Evolutionary conservation across 2,329 filamentous ascomycete genomes (phyloP), one percentile per base, ranked within the genome.

Genomic region (Pseudogymnoascus sp.): DNA sequence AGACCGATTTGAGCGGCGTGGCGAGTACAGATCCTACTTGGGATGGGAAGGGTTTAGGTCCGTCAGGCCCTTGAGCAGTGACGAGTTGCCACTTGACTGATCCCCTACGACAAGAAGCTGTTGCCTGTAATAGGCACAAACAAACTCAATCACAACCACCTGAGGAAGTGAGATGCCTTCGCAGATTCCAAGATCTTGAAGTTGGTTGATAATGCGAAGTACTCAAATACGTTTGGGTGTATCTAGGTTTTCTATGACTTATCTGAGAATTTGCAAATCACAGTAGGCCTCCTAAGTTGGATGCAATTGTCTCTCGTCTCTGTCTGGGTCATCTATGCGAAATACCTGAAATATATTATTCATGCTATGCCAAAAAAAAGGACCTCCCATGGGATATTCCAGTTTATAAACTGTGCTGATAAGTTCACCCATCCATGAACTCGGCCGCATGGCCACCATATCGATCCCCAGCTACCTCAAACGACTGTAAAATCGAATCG

Each of bases 401-500:
- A 38, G 14, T 8, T 38, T 8, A 40, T 62, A 33, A 37, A 59
- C 24, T 7, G 33, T 62, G 24, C 37, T 46, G n/a, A 43, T 26
- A 61, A 16, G 12, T 41, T 43, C 24, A 63, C 19, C 35, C 56
- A 22, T 63, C 62, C 11, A 43, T 40, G 53, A 63, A 63, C 10
- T 56, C 38, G 53, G 63, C 64, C 11, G 12, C 61, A 60, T 46
- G 37, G 14, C 61, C 64, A n/a, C 62, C 59, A 68, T 86, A 86
- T 38, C 84, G 76, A 1, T 66, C 72, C 1, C 85, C 84, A 1
- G 73, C 73, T 5, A 79, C 70, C 46, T 78, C 76, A 66, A 84
- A 82, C 62, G 75, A 77, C 11, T 72, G 74, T 22, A 86, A 68
- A 10, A 82, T 78, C 14, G 69, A 68, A 60, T 84, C 80, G 60